Percentiles rank a stretch among this genome's conserved stretches.
Evolutionary conservation across 169 alveolate species (phyloP).

Genomic region (Plasmodium yoelii): DNA sequence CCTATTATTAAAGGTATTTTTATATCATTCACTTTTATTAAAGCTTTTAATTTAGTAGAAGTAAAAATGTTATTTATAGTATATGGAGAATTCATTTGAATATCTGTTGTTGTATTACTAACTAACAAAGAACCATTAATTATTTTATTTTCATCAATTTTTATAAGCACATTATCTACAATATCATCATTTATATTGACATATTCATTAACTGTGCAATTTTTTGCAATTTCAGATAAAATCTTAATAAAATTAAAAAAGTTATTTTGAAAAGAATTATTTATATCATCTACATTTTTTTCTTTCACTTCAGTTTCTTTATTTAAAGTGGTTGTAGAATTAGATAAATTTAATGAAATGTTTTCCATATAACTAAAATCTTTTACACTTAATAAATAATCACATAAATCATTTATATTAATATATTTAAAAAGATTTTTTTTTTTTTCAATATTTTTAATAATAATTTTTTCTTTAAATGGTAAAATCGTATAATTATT

Average conservation of each 20-base stretch:
- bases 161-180: slow-evolving; percentile 42
- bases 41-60: slow-evolving; percentile 42
- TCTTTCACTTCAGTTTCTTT: slow-evolving; percentile 5
- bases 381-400: slow-evolving; percentile 20
- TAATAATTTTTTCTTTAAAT: slow-evolving; percentile 39
- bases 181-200: slow-evolving; percentile 68
- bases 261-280: not conserved
- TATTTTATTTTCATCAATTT: slow-evolving; percentile 52
- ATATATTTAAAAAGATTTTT: slow-evolving; percentile 29
- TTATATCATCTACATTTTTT: not conserved
- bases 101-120: slow-evolving; percentile 11
- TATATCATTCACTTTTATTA: slow-evolving; percentile 69
- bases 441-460: slow-evolving; percentile 58
- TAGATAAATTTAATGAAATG: not conserved
- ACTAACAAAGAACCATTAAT: slow-evolving; percentile 39
- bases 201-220: slow-evolving; percentile 25
- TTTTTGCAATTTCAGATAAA: slow-evolving; percentile 30
- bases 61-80: slow-evolving; percentile 12
- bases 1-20: slow-evolving; percentile 70
- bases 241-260: slow-evolving; percentile 6
- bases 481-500: slow-evolving; percentile 40
- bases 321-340: not conserved
- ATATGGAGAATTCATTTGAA: not conserved
- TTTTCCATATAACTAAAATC: not conserved
- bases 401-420: slow-evolving; percentile 33